Percentiles rank a stretch among this genome's conserved stretches.
phyloP scores from a whole-genome alignment of 495 filamentous ascomycete genomes.

The Parachaetomium inaequale region DNA sequence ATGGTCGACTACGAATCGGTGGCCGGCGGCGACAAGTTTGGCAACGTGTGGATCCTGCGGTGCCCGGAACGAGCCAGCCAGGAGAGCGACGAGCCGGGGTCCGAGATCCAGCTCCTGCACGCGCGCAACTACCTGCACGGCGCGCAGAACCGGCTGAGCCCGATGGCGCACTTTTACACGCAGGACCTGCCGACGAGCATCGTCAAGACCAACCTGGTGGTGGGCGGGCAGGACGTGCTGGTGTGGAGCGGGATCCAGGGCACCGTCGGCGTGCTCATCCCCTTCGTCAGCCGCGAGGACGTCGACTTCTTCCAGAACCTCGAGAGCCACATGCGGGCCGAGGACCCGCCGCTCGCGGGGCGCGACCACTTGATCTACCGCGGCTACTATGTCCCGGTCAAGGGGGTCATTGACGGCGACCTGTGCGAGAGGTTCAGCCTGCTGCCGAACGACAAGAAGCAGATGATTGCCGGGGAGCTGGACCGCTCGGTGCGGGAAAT shows the following conservation, averaged over 20 bases:
- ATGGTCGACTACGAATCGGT: slow-evolving; percentile 98
- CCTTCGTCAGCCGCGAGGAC: slow-evolving; percentile 85
- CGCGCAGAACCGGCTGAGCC: slow-evolving; percentile 72
- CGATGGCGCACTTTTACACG: slow-evolving; percentile 82
- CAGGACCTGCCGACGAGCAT: slow-evolving; percentile 91
- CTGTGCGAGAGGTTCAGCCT: slow-evolving; percentile 87
- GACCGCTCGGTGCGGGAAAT: slow-evolving; percentile 88
- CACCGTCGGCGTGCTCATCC: slow-evolving; percentile 86
- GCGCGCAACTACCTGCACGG: slow-evolving; percentile 87
- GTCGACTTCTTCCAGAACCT: slow-evolving; percentile 96
- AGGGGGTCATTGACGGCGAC: slow-evolving; percentile 97
- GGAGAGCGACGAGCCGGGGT: slow-evolving; percentile 87
- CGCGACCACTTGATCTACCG: slow-evolving; percentile 67
- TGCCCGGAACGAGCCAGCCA: slow-evolving; percentile 83
- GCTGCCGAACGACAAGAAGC: slow-evolving; percentile 79
- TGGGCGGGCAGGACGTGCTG: slow-evolving; percentile 85
- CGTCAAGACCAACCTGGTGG: slow-evolving; percentile 83
- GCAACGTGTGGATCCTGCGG: slow-evolving; percentile 89
- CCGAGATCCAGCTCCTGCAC: slow-evolving; percentile 82
- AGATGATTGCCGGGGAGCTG: slow-evolving; percentile 89
- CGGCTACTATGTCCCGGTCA: slow-evolving; percentile 94
- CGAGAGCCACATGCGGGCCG: slow-evolving; percentile 77
- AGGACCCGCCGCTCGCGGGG: slow-evolving; percentile 58
- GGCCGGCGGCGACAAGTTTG: slow-evolving; percentile 95
- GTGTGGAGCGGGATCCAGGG: slow-evolving; percentile 94